phyloP scores from a whole-genome alignment of 768 basidiomycete species.

The Tricholoma saponaceum region DNA sequence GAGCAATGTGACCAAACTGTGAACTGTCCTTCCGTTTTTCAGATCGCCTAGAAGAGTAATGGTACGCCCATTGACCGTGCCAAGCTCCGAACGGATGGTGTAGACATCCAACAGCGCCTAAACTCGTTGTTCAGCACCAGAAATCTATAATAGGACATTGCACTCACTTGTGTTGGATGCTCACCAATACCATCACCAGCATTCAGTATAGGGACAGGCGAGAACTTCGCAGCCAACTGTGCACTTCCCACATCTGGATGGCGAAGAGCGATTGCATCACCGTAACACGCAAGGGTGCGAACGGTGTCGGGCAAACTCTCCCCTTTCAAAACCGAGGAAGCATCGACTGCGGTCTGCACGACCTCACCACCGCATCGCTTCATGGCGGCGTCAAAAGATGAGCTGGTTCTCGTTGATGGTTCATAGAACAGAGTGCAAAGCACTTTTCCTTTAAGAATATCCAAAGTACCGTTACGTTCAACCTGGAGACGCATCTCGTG shows the following conservation, averaged over 20 bases:
- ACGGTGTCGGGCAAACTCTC: conserved; percentile 92
- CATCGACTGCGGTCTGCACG: conserved; percentile 75
- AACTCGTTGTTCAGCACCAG: conserved; percentile 7
- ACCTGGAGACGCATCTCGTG: conserved; percentile 97
- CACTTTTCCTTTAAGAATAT: conserved; percentile 87
- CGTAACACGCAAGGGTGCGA: conserved; percentile 91
- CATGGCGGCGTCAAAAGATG: conserved; percentile 98
- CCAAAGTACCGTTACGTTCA: conserved; percentile 83
- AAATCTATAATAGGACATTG: background rate
- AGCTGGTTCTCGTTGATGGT: conserved; percentile 91
- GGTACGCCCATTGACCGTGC: conserved; percentile 94
- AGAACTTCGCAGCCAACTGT: conserved; percentile 95
- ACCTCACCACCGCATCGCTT: conserved; percentile 96
- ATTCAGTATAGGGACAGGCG: conserved; percentile 93
- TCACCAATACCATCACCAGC: conserved; percentile 97
- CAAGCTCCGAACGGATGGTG: conserved; percentile 96
- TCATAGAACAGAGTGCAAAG: conserved; percentile 95
- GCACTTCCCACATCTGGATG: conserved; percentile 93
- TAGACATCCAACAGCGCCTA: conserved; percentile 85
- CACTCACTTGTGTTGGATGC: conserved; percentile 88
- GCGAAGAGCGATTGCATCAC: conserved; percentile 90
- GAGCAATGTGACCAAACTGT: conserved; percentile 89
- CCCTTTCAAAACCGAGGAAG: conserved; percentile 89
- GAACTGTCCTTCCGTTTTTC: conserved; percentile 97
- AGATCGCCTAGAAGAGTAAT: conserved; percentile 93